Base-by-base conservation (phyloP, 768 basidiomycete genomes). In the Leucocoprinus birnbaumii region DNA sequence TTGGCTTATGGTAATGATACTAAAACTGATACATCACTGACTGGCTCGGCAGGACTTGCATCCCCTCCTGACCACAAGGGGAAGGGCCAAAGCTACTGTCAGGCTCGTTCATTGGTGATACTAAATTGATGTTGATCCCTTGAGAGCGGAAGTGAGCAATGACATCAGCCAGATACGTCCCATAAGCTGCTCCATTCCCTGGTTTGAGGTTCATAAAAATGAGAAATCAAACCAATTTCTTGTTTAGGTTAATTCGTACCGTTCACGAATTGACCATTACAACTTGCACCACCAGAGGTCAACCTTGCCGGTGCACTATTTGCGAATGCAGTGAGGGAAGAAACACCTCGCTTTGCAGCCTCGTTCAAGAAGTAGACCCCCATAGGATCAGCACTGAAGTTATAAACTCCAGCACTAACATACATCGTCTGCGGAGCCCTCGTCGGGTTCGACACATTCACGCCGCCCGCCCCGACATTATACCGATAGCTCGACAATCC, bases 31-130 rank as follows among this genome's bases (percentile, higher is more conserved):
- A 31, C 31, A 31, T 10, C 11, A 44, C 71, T 26, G 37, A 73
- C 72, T 74, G 73, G 51, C 56, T 66, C 3, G 74, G 72, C 44
- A 60, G 57, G 40, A 78, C 76, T 53, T 66, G 61, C 76, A 78
- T 78, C 2, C 76, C 77, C 62, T 78, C 76, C 61, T 78, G 77
- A 18, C 71, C 71, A 58, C 76, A 78, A 2, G 69, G 71, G 4
- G 68, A 63, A 16, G 71, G 71, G 2, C 71, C 71, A 57, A 74
- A 73, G 11, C 46, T 71, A 49, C 68, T 69, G 50, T 75, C 72
- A 2, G 74, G 74, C 47, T 74, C 73, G 56, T 78, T 76, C 70
- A 78, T 77, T 8, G 74, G 68, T 1, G 76, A 76, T 21, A 78
- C 67, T 25, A 70, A 71, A 37, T 66, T 69, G 48, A 78, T 72